These are phyloP conservation scores for Pascua sp. DNA, from an alignment of 1,284 basidiomycete species.

Conservation along the genomic window DNA sequence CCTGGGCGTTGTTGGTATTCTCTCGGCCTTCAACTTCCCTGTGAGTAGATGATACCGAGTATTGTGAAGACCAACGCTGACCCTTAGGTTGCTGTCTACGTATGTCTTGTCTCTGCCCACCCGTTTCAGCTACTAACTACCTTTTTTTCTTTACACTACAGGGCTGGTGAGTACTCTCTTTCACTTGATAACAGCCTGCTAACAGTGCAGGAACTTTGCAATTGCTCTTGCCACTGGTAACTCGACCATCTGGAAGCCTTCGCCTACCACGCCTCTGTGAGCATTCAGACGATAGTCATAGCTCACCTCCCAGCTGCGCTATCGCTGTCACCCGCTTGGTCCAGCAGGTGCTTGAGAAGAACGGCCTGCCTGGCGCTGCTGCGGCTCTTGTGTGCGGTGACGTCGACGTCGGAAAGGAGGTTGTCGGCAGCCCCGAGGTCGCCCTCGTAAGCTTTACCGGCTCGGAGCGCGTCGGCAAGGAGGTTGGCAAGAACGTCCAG, in stretches of 20 bases:
- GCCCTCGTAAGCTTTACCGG: slow-evolving; percentile 94
- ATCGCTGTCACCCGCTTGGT: slow-evolving; percentile 86
- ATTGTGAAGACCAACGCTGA: too few relatives aligned
- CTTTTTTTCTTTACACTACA: too few relatives aligned
- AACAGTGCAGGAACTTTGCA: slow-evolving; percentile 72
- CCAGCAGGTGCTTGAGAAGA: slow-evolving; percentile 70
- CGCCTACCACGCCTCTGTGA: slow-evolving; percentile 79
- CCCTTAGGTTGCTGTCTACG: slow-evolving; percentile 57
- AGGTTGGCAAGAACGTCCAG: slow-evolving; percentile 80
- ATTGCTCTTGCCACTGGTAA: slow-evolving; percentile 83
- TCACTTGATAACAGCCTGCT: neutral
- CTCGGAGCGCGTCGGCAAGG: slow-evolving; percentile 77
- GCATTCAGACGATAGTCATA: slow-evolving; percentile 25
- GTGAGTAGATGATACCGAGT: slow-evolving; percentile 26
- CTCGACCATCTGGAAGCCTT: slow-evolving; percentile 92
- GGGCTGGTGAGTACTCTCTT: too few relatives aligned
- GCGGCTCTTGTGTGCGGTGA: slow-evolving; percentile 79
- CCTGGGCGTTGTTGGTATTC: slow-evolving; percentile 82
- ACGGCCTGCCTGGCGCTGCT: slow-evolving; percentile 75
- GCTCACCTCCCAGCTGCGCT: slow-evolving; percentile 38
- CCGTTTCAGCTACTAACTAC: too few relatives aligned
- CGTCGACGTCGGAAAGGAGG: slow-evolving; percentile 70
- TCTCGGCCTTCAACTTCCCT: slow-evolving; percentile 91
- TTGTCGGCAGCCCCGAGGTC: slow-evolving; percentile 69
- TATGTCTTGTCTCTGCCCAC: slow-evolving; percentile 8